These are phyloP conservation scores for Hypholoma sublateritium DNA, from an alignment of 768 basidiomycete species.

Conservation along the genomic window DNA sequence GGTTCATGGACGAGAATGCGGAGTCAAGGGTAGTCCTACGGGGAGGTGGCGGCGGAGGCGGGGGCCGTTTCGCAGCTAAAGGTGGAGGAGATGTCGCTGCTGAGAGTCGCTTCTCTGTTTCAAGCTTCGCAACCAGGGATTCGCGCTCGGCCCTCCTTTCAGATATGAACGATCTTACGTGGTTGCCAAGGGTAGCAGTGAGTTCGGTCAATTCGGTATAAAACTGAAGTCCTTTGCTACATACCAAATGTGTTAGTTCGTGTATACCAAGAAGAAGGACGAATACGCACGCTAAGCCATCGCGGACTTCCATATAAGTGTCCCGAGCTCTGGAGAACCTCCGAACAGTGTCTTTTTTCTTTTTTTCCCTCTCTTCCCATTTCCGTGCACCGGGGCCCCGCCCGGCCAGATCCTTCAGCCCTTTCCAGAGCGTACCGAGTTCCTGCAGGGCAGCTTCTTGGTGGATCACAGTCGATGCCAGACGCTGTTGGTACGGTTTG, in stretches of 20 bases:
- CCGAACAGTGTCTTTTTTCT: slow-evolving; percentile 71
- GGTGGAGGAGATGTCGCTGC: slow-evolving; percentile 45
- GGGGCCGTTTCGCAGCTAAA: slow-evolving; percentile 48
- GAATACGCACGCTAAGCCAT: slow-evolving; percentile 70
- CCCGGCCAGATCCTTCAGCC: slow-evolving; percentile 69
- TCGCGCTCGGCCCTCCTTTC: slow-evolving; percentile 72
- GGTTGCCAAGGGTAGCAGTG: slow-evolving; percentile 53
- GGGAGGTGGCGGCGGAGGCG: slow-evolving; percentile 38
- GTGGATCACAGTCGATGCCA: slow-evolving; percentile 74
- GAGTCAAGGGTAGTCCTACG: slow-evolving; percentile 48
- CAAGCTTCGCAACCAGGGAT: slow-evolving; percentile 62
- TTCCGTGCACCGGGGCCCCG: slow-evolving; percentile 75
- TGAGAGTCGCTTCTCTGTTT: slow-evolving; percentile 66
- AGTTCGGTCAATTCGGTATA: slow-evolving; percentile 79
- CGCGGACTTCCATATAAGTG: slow-evolving; percentile 82
- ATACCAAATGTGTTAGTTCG: slow-evolving; percentile 8
- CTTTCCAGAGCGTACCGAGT: slow-evolving; percentile 70
- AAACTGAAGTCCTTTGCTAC: slow-evolving; percentile 85
- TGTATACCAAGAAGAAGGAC: neutral
- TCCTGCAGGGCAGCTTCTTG: slow-evolving; percentile 77
- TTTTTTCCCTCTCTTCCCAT: slow-evolving; percentile 81
- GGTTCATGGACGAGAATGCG: slow-evolving; percentile 57
- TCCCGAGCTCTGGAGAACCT: slow-evolving; percentile 78
- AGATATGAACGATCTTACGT: slow-evolving; percentile 61
- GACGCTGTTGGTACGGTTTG: slow-evolving; percentile 82